Evolutionary conservation across 306 rosid genomes (phyloP).

Genomic region (Corylus americana): DNA sequence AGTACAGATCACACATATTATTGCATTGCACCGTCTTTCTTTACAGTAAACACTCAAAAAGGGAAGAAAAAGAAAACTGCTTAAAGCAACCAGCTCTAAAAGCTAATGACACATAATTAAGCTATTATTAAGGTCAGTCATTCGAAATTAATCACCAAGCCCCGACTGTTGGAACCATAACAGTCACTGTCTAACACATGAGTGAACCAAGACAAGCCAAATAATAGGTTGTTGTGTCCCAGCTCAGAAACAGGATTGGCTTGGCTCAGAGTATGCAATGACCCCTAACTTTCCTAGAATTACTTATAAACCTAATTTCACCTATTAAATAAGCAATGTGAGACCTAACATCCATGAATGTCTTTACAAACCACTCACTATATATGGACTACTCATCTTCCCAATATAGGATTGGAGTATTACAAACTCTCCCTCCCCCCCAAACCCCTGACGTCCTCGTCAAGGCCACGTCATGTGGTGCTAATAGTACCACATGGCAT

Average conservation of each 20-base stretch:
- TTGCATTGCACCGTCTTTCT: neutral
- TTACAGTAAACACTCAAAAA: neutral
- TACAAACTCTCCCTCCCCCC: too few species aligned
- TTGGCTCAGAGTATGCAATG: neutral
- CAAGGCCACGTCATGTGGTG: too few species aligned
- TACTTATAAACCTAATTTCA: too few species aligned
- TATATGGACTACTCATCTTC: too few species aligned
- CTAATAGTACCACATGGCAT: too few species aligned
- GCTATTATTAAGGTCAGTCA: slow-evolving; percentile 8
- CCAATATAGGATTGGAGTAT: too few species aligned
- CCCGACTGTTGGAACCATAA: slow-evolving; percentile 3
- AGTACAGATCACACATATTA: neutral
- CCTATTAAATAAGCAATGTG: too few species aligned
- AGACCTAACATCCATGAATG: too few species aligned
- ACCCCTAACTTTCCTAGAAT: too few species aligned
- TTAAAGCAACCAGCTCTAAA: slow-evolving; percentile 13
- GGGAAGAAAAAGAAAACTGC: neutral
- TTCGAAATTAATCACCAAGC: slow-evolving; percentile 5
- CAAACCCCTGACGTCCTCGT: too few species aligned
- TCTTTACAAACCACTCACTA: too few species aligned
- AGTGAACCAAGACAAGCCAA: neutral
- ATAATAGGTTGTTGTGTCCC: neutral
- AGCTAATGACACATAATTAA: slow-evolving; percentile 13
- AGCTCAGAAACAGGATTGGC: neutral
- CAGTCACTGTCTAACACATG: slow-evolving; percentile 1